phyloP scores from a whole-genome alignment of 495 filamentous ascomycete genomes.

The Neurospora sp. region DNA sequence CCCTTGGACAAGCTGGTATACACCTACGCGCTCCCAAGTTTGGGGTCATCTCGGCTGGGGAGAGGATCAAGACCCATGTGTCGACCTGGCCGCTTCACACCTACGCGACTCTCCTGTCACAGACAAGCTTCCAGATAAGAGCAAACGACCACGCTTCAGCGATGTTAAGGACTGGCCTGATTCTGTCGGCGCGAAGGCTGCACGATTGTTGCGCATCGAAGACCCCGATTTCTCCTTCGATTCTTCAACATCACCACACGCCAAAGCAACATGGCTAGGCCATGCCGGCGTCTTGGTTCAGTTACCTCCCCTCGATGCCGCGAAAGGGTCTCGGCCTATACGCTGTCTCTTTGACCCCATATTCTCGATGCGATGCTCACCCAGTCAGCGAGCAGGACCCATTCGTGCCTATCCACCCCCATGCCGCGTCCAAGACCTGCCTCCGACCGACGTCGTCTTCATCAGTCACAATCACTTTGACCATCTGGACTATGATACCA shows the following conservation, averaged over 20 bases:
- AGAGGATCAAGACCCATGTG: slow-evolving; percentile 9
- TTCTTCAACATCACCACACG: neutral
- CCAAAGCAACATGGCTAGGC: slow-evolving; percentile 42
- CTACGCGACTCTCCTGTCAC: neutral
- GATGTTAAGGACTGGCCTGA: slow-evolving; percentile 10
- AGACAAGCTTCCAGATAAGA: neutral
- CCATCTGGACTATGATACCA: slow-evolving; percentile 36
- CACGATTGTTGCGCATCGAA: slow-evolving; percentile 10
- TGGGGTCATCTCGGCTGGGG: slow-evolving; percentile 21
- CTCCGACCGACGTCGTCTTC: slow-evolving; percentile 38
- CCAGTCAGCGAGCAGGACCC: slow-evolving; percentile 36
- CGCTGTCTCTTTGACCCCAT: slow-evolving; percentile 43
- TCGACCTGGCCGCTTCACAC: slow-evolving; percentile 13
- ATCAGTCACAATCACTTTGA: slow-evolving; percentile 47
- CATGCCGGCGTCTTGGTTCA: slow-evolving; percentile 43
- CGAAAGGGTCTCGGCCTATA: slow-evolving; percentile 7
- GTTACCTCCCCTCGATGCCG: slow-evolving; percentile 5
- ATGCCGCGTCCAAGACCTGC: slow-evolving; percentile 35
- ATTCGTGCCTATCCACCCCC: slow-evolving; percentile 41
- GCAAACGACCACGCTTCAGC: slow-evolving; percentile 3
- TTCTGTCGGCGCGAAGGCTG: slow-evolving; percentile 10
- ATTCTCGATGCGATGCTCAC: slow-evolving; percentile 40
- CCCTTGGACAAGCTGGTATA: slow-evolving; percentile 42
- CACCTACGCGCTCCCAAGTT: slow-evolving; percentile 13
- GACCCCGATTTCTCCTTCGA: slow-evolving; percentile 17